These are phyloP conservation scores for Dalbergia oliveri DNA, from an alignment of 306 rosid species.

Conservation along the genomic window DNA sequence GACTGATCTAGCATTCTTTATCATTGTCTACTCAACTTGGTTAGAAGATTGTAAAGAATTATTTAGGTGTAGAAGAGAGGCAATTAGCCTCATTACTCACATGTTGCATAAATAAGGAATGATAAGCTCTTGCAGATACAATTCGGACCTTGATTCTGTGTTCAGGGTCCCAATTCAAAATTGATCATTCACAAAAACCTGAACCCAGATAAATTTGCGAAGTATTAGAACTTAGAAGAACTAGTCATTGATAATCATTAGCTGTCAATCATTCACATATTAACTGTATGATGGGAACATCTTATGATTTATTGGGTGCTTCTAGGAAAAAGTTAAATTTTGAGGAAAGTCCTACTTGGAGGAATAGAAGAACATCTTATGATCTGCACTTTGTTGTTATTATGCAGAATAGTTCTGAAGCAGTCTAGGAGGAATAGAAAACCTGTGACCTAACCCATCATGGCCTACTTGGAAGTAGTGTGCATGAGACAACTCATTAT, in stretches of 20 bases:
- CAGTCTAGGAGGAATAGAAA: too few relatives aligned
- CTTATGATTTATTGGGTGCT: constrained; percentile 13
- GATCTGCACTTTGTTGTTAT: neutral
- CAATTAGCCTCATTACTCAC: constrained; percentile 58
- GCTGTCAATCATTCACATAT: neutral
- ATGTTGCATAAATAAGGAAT: constrained; percentile 89
- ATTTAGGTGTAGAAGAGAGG: neutral
- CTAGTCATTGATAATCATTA: constrained; percentile 7
- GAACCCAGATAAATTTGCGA: constrained; percentile 40
- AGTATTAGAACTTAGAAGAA: constrained; percentile 13
- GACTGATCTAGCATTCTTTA: neutral
- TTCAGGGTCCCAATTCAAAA: constrained; percentile 89
- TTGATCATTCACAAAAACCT: constrained; percentile 91
- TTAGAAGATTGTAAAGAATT: constrained; percentile 17
- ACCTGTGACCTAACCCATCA: neutral
- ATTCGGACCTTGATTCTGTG: constrained; percentile 84
- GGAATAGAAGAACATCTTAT: too few relatives aligned
- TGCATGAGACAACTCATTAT: neutral
- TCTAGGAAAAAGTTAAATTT: neutral
- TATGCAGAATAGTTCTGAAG: neutral
- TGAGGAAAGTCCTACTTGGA: neutral
- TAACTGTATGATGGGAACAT: neutral
- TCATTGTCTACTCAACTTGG: neutral
- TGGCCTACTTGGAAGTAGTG: neutral
- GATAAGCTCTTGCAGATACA: constrained; percentile 90